Evolutionary conservation across 2,329 filamentous ascomycete genomes (phyloP).

Genomic region (Myriosclerotinia duriaeana): DNA sequence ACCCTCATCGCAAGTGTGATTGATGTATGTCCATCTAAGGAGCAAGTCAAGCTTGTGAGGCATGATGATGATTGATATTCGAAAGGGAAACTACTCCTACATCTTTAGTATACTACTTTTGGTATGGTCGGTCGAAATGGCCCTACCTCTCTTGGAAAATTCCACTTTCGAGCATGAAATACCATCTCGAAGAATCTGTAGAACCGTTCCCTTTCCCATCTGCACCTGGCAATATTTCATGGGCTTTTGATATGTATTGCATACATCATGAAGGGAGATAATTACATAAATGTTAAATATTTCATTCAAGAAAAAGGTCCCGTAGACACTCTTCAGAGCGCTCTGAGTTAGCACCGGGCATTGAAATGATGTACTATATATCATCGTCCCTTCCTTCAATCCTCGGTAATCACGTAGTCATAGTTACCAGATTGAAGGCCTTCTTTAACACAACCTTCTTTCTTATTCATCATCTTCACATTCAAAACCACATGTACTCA

Average conservation of each 20-base stretch:
- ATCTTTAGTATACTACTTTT: background rate
- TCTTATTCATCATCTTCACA: background rate
- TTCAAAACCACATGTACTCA: background rate
- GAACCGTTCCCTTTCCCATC: background rate
- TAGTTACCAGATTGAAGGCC: background rate
- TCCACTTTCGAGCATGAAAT: too few relatives aligned
- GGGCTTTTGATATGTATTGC: too few relatives aligned
- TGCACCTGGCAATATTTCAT: background rate
- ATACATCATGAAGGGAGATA: too few relatives aligned
- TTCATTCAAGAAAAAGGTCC: background rate
- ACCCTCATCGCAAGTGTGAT: constrained; percentile 1
- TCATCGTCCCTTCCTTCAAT: constrained; percentile 5
- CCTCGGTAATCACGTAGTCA: background rate
- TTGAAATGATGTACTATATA: background rate
- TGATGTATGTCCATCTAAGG: background rate
- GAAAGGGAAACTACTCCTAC: background rate
- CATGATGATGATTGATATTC: background rate
- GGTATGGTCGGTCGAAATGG: background rate
- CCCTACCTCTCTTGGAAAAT: background rate
- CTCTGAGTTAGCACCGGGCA: background rate
- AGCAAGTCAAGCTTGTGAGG: background rate
- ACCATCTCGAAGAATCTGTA: background rate
- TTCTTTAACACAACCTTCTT: background rate
- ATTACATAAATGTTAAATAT: background rate
- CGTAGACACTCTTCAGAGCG: background rate